A percentile compares a stretch with the other conserved stretches of the same genome.
phyloP scores from a whole-genome alignment of 495 filamentous ascomycete species.

The Chaetomium tenue region DNA sequence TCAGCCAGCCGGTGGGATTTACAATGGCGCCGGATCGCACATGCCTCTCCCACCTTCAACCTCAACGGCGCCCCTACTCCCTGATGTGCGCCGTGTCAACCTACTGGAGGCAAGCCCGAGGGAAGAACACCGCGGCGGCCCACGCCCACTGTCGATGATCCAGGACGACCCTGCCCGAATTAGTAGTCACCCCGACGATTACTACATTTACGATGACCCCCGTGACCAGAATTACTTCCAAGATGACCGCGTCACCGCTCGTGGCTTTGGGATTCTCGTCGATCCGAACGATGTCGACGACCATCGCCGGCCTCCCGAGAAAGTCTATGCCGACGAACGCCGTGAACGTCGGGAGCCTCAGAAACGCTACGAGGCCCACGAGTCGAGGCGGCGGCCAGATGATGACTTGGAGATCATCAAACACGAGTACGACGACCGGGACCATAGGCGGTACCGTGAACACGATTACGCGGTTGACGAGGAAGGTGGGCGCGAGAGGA shows the following conservation, averaged over 20 bases:
- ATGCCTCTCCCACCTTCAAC: slow-evolving; percentile 41
- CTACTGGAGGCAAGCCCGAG: slow-evolving; percentile 37
- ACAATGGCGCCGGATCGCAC: slow-evolving; percentile 46
- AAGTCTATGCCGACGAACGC: slow-evolving; percentile 39
- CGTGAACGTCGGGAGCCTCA: slow-evolving; percentile 35
- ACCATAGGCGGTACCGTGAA: slow-evolving; percentile 26
- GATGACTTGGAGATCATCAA: slow-evolving; percentile 36
- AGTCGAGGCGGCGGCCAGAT: slow-evolving; percentile 40
- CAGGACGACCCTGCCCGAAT: slow-evolving; percentile 41
- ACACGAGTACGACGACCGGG: slow-evolving; percentile 27
- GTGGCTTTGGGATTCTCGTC: slow-evolving; percentile 49
- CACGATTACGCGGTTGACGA: slow-evolving; percentile 28
- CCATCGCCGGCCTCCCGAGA: slow-evolving; percentile 30
- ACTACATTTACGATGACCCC: slow-evolving; percentile 45
- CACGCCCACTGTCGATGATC: slow-evolving; percentile 49
- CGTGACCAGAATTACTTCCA: slow-evolving; percentile 33
- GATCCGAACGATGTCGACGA: slow-evolving; percentile 37
- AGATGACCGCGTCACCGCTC: slow-evolving; percentile 39
- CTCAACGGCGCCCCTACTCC: slow-evolving; percentile 36
- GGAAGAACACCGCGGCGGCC: slow-evolving; percentile 33
- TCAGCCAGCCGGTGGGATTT: slow-evolving; percentile 37
- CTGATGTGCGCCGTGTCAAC: slow-evolving; percentile 35
- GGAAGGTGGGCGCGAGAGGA: slow-evolving; percentile 29
- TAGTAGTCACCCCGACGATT: slow-evolving; percentile 42
- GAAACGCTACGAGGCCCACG: slow-evolving; percentile 29